Evolutionary conservation across 495 filamentous ascomycete species (phyloP).

Genomic region (Cercophora samala): DNA sequence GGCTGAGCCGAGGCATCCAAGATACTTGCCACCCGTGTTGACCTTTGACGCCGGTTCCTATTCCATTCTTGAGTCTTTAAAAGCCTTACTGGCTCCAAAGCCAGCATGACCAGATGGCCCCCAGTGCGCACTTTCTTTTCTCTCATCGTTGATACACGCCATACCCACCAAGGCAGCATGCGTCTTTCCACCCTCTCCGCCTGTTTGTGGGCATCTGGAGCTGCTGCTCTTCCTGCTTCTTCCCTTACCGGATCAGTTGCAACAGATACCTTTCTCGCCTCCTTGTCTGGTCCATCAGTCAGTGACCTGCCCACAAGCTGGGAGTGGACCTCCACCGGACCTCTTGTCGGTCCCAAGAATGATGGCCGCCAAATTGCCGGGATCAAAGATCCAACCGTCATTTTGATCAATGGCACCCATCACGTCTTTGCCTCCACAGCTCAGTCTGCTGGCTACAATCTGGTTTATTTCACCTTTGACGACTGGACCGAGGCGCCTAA

Average conservation of each 20-base stretch:
- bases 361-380: conserved; percentile 25
- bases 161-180: not conserved
- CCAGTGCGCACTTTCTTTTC: too few species aligned
- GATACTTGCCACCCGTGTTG: too few species aligned
- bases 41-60: not conserved
- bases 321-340: conserved; percentile 25
- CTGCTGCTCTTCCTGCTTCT: not conserved
- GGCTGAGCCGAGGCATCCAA: too few species aligned
- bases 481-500: conserved; percentile 17
- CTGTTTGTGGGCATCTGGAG: not conserved
- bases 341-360: conserved; percentile 25
- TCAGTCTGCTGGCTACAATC: conserved; percentile 24
- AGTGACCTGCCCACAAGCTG: conserved; percentile 14
- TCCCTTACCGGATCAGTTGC: not conserved
- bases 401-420: conserved; percentile 28
- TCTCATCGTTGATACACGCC: too few species aligned
- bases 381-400: conserved; percentile 29
- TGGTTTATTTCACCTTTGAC: conserved; percentile 30
- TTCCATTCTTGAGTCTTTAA: not conserved
- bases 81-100: not conserved
- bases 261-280: not conserved
- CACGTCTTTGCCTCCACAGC: conserved; percentile 32
- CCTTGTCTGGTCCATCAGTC: not conserved
- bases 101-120: too few species aligned
- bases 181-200: not conserved